Evolutionary conservation across 208 protist species (phyloP).

Genomic region (Angomonas deanei): DNA sequence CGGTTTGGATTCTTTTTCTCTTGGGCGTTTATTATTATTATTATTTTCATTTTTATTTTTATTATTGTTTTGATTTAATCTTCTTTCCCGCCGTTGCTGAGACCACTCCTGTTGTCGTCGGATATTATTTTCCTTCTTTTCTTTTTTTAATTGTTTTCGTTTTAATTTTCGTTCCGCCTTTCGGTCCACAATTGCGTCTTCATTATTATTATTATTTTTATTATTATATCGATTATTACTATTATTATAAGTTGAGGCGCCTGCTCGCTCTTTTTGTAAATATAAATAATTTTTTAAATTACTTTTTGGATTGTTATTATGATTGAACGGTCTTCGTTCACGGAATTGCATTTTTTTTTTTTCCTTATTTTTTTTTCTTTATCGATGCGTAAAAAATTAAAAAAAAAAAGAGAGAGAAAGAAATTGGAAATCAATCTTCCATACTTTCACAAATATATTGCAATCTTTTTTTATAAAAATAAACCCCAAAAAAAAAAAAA

Average conservation of each 20-base stretch:
- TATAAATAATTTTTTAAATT: constrained; percentile 1
- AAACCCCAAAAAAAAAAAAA: neutral
- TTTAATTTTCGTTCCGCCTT: neutral
- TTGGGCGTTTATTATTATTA: neutral
- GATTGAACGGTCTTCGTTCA: neutral
- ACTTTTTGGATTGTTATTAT: neutral
- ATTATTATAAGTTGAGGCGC: neutral
- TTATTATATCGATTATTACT: neutral
- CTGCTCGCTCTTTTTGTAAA: neutral
- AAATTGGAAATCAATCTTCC: neutral
- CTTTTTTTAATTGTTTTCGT: neutral
- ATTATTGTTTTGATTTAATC: neutral
- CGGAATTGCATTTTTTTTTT: too few species aligned
- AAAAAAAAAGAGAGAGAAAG: neutral
- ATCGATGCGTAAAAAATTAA: neutral
- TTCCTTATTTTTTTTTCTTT: constrained; percentile 1
- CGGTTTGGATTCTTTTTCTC: neutral
- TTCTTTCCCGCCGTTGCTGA: neutral
- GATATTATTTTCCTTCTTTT: neutral
- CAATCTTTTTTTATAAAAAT: too few species aligned
- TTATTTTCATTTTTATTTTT: neutral
- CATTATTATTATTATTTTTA: constrained; percentile 1
- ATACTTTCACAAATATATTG: neutral
- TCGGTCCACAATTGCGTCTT: neutral
- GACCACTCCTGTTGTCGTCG: neutral